Conservation (phyloP, 352 stramenopile genomes). For the Phytophthora pseudosyringae region DNA sequence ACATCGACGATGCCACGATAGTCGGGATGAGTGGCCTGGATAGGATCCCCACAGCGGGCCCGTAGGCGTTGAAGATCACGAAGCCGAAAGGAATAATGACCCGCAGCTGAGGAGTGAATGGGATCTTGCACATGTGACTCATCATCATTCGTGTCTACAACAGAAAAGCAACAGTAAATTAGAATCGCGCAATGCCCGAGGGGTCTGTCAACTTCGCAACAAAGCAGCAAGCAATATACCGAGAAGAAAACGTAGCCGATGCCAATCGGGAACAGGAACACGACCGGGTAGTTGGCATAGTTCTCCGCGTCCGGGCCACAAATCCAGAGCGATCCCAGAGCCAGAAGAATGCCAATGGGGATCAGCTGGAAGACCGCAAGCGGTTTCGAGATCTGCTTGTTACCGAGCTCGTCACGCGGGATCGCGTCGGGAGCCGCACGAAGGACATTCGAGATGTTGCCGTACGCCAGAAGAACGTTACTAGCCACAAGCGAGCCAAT, state of each 20-base stretch:
- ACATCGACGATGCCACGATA: conserved; percentile 71
- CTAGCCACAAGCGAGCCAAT: conserved; percentile 65
- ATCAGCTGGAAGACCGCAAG: conserved; percentile 81
- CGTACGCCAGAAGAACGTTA: conserved; percentile 78
- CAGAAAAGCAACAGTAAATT: conserved; percentile 7
- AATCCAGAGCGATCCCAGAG: conserved; percentile 77
- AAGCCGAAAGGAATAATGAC: conserved; percentile 82
- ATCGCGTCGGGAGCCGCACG: conserved; percentile 59
- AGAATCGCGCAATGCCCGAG: neutral
- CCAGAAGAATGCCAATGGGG: conserved; percentile 64
- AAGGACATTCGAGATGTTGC: conserved; percentile 83
- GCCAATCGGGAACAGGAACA: conserved; percentile 84
- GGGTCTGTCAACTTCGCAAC: neutral
- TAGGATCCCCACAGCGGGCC: conserved; percentile 52
- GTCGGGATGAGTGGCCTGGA: conserved; percentile 59
- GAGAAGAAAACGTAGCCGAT: conserved; percentile 89
- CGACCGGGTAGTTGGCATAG: conserved; percentile 71
- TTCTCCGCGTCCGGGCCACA: conserved; percentile 65
- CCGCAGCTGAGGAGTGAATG: conserved; percentile 81
- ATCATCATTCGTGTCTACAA: conserved; percentile 88
- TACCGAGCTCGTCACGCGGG: conserved; percentile 68
- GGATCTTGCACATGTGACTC: conserved; percentile 92
- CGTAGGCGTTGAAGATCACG: conserved; percentile 82
- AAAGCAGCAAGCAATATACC: conserved; percentile 38
- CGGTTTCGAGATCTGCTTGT: conserved; percentile 87